Percentiles rank a stretch among this genome's conserved stretches.
These are phyloP conservation scores for Vachellia pachyceras DNA, from an alignment of 306 rosid genomes.

Conservation along the genomic window DNA sequence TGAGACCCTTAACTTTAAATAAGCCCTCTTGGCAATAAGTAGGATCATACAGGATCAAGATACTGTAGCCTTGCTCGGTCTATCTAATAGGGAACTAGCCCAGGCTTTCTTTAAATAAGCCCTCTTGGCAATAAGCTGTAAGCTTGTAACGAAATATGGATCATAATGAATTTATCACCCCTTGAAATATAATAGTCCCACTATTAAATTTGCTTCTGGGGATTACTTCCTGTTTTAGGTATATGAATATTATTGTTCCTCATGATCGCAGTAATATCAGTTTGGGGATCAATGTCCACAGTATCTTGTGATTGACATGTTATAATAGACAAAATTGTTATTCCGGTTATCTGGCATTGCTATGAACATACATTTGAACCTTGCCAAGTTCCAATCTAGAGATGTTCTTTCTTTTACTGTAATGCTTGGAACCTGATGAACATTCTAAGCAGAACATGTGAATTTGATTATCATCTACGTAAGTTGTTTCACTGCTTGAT, in stretches of 20 bases:
- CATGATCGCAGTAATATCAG: slow-evolving; percentile 24
- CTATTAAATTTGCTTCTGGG: slow-evolving; percentile 44
- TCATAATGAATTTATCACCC: slow-evolving; percentile 61
- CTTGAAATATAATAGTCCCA: slow-evolving; percentile 53
- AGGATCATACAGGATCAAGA: slow-evolving; percentile 37
- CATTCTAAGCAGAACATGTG: neutral
- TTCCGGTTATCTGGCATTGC: slow-evolving; percentile 7
- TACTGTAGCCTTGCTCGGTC: slow-evolving; percentile 52
- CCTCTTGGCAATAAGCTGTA: slow-evolving; percentile 57
- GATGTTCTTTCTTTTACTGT: slow-evolving; percentile 8
- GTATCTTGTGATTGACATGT: neutral
- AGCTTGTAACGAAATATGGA: slow-evolving; percentile 48
- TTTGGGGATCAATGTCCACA: slow-evolving; percentile 9
- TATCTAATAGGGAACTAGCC: slow-evolving; percentile 42
- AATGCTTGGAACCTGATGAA: slow-evolving; percentile 3
- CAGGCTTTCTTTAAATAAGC: slow-evolving; percentile 66
- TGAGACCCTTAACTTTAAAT: neutral
- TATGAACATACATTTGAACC: slow-evolving; percentile 22
- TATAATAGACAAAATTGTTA: slow-evolving; percentile 31
- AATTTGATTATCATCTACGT: neutral
- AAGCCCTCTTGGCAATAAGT: too few species aligned
- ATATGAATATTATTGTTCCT: slow-evolving; percentile 35
- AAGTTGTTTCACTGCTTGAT: slow-evolving; percentile 31
- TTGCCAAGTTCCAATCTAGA: slow-evolving; percentile 10
- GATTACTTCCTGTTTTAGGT: slow-evolving; percentile 33